Conservation (phyloP, 495 filamentous ascomycete species). For the Rhizodiscina lignyota region DNA sequence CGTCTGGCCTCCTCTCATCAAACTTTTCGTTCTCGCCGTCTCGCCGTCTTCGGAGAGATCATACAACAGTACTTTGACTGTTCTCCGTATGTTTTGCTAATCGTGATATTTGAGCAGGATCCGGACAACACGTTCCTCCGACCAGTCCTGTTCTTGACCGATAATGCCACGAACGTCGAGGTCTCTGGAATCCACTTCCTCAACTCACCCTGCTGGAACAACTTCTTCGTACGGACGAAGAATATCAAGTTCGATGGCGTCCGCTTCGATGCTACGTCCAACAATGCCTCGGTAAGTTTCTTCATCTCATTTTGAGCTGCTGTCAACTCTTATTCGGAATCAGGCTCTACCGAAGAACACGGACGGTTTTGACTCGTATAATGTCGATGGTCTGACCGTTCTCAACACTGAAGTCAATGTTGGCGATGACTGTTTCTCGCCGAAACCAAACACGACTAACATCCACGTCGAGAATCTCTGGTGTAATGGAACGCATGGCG, state of each 20-base stretch:
- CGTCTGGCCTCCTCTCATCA: too few relatives aligned
- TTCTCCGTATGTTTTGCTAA: too few relatives aligned
- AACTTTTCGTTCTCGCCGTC: too few relatives aligned
- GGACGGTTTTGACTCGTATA: constrained; percentile 40
- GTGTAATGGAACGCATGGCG: constrained; percentile 41
- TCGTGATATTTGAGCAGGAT: too few relatives aligned
- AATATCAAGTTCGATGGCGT: constrained; percentile 35
- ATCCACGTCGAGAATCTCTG: constrained; percentile 39
- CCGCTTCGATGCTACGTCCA: constrained; percentile 33
- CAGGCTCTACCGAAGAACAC: constrained; percentile 35
- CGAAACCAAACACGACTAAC: constrained; percentile 41
- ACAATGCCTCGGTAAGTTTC: too few relatives aligned
- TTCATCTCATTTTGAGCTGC: too few relatives aligned
- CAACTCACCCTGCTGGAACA: constrained; percentile 44
- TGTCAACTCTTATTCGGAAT: too few relatives aligned
- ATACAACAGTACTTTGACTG: too few relatives aligned
- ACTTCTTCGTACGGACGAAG: constrained; percentile 36
- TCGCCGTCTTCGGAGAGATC: too few relatives aligned
- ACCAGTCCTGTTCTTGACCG: constrained; percentile 37
- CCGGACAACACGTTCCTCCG: constrained; percentile 33
- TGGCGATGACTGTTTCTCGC: constrained; percentile 43
- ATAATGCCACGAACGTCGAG: constrained; percentile 36
- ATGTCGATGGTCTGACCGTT: constrained; percentile 30
- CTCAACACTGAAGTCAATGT: constrained; percentile 33
- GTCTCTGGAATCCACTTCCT: constrained; percentile 38